Percentiles rank a stretch among this genome's conserved stretches.
Conservation (phyloP, 352 stramenopile species). For the Aphanomyces stellatus region DNA sequence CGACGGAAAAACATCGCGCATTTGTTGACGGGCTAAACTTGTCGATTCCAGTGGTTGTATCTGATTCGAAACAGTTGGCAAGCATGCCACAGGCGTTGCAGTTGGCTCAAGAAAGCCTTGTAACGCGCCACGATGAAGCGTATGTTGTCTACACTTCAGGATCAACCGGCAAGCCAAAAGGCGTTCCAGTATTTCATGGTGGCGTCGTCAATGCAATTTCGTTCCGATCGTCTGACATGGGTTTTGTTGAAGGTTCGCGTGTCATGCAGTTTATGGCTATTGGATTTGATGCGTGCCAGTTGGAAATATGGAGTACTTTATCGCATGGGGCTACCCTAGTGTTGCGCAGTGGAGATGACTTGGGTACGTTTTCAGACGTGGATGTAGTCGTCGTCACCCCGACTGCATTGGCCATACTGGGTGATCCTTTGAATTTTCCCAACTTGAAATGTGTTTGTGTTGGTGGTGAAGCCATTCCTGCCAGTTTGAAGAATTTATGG, state of each 20-base stretch:
- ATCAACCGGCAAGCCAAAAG: not conserved
- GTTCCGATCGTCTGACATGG: not conserved
- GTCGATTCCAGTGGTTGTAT: not conserved
- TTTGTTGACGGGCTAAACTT: not conserved
- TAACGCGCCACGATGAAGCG: not conserved
- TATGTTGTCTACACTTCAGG: conserved; percentile 36
- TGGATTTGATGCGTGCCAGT: not conserved
- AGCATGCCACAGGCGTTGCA: not conserved
- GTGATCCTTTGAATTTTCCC: not conserved
- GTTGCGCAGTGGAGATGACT: not conserved
- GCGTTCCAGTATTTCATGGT: not conserved
- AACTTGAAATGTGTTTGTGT: not conserved
- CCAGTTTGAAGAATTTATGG: not conserved
- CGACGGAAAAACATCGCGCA: not conserved
- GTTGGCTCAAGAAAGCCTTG: not conserved
- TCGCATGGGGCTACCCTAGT: not conserved
- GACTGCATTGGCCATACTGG: not conserved
- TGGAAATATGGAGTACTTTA: not conserved
- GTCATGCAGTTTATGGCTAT: not conserved
- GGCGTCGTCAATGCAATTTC: not conserved
- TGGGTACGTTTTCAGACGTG: not conserved
- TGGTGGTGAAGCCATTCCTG: not conserved
- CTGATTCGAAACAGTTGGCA: not conserved
- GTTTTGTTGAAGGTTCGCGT: not conserved
- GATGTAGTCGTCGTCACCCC: not conserved